Base-by-base conservation (phyloP, 1,284 basidiomycete species). In the Sporisorium scitamineum region DNA sequence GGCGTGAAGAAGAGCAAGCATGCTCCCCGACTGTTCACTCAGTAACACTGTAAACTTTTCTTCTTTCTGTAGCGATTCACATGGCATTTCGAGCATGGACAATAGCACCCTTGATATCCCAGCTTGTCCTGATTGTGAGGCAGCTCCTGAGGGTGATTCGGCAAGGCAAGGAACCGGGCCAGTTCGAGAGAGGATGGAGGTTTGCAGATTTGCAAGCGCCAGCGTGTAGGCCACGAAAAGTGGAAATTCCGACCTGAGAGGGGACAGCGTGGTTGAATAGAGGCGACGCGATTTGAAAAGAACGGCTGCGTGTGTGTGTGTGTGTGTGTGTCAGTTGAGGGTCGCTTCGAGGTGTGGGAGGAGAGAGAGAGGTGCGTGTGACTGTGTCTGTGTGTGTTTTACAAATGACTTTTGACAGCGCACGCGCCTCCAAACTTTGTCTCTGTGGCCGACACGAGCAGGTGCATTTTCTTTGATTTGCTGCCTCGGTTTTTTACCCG, bases 81-180 rank as follows among this genome's bases (percentile, higher is more conserved):
- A 61, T 52, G 54, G 57, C 57, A 67, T 60, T 39, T 22, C 20
- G 20, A 57, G 59, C 65, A 56, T 67, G 59, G 39, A 67, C 58
- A 56, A 52, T 67, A 29, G 26, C 24, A 31, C 22, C 11, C 22
- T 22, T 24, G 18, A 24, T 16, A n/a, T 41, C 16, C 13, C 27
- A 27, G 52, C 26, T 27, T 47, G 45, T 47, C 41, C 41, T 42
- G n/a, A 42, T 20, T 20, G 37, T n/a, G 16, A 41, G 41, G n/a
- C 41, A 22, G 41, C 22, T 9, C 6, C n/a, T 20, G 41, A 42
- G 3, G 41, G n/a, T n/a, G n/a, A n/a, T n/a, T n/a, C n/a, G n/a
- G n/a, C n/a, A n/a, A n/a, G 22, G 41, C 41, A 42, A 20, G 41
- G 41, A 20, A 20, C n/a, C 41, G 41, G 41, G n/a, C 41, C 18